phyloP scores from a whole-genome alignment of 2,329 filamentous ascomycete species.

The Arthroderma sp. region DNA sequence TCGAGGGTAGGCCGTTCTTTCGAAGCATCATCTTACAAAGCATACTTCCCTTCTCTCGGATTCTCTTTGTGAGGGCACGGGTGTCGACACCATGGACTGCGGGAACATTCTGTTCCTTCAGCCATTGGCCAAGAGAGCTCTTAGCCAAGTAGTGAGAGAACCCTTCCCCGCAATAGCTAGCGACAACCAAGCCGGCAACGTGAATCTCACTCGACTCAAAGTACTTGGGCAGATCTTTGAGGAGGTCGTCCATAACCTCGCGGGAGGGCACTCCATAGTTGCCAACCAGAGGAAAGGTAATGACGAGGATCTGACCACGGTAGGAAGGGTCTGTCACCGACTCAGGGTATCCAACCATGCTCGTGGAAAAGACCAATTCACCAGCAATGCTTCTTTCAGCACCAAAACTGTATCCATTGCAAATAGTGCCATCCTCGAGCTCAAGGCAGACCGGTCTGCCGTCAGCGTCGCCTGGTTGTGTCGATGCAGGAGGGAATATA shows the following conservation, averaged over 20 bases:
- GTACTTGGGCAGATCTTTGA: conserved; percentile 75
- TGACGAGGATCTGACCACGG: conserved; percentile 86
- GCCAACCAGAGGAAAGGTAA: conserved; percentile 88
- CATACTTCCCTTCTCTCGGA: conserved; percentile 91
- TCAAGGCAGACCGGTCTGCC: conserved; percentile 70
- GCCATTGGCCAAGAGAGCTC: conserved; percentile 84
- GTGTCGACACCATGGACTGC: conserved; percentile 95
- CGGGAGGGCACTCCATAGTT: conserved; percentile 95
- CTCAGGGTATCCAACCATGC: conserved; percentile 98
- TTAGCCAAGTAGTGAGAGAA: conserved; percentile 87
- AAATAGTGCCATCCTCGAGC: conserved; percentile 79
- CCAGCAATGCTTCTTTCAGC: conserved; percentile 87
- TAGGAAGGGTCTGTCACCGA: conserved; percentile 81
- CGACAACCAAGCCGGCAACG: conserved; percentile 78
- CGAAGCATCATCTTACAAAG: conserved; percentile 76
- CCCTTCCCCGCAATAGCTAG: conserved; percentile 86
- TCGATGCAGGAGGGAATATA: conserved; percentile 45
- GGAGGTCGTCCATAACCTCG: conserved; percentile 69
- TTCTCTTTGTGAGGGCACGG: conserved; percentile 81
- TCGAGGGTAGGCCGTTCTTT: conserved; percentile 31
- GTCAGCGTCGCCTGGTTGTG: conserved; percentile 39
- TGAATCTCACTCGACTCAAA: conserved; percentile 92
- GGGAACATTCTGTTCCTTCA: conserved; percentile 89
- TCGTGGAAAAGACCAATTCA: conserved; percentile 97
- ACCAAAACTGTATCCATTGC: conserved; percentile 93